Conservation (phyloP, 73 alveolate species). For the Tetrahymena malaccensis region DNA sequence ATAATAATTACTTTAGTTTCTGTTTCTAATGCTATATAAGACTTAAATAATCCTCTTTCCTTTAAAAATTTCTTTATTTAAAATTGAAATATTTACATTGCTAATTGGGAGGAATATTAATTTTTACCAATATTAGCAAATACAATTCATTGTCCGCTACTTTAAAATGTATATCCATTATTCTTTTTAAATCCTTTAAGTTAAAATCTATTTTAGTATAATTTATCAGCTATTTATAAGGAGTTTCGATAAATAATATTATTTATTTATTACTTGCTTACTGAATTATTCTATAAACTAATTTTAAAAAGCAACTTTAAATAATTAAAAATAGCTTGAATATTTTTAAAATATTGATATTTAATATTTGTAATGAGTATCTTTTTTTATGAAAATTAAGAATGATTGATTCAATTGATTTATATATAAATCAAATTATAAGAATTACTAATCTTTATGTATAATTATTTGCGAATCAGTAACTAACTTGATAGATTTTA, state of each 20-base stretch:
- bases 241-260: too few relatives aligned
- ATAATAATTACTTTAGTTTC: not conserved
- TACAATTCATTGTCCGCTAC: not conserved
- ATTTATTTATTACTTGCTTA: too few relatives aligned
- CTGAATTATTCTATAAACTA: not conserved
- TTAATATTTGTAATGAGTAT: too few relatives aligned
- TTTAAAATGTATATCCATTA: not conserved
- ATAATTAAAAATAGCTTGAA: not conserved
- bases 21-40: not conserved
- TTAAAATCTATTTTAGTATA: not conserved
- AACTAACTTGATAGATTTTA: too few relatives aligned
- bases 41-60: not conserved
- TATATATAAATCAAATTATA: too few relatives aligned
- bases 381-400: too few relatives aligned
- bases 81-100: not conserved
- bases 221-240: not conserved
- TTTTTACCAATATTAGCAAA: not conserved
- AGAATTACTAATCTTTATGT: too few relatives aligned
- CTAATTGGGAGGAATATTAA: not conserved
- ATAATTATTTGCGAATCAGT: too few relatives aligned
- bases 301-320: not conserved
- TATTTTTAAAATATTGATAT: not conserved
- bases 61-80: not conserved
- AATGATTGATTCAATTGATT: too few relatives aligned
- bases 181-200: not conserved